Base-by-base conservation (phyloP, 345 rosid species). In the Garcia nutans region DNA sequence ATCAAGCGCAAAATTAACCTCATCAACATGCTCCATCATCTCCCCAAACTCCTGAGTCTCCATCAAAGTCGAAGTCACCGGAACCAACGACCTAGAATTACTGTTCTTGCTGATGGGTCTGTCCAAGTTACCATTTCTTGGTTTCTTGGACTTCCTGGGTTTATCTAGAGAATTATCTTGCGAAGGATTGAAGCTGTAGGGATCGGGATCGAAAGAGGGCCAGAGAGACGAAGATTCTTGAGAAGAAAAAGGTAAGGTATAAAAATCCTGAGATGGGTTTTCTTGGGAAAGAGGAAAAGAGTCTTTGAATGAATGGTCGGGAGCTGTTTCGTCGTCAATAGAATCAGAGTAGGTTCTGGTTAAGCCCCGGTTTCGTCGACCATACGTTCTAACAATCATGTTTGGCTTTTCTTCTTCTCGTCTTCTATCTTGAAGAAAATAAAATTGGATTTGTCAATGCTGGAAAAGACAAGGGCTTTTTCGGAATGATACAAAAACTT, bases 1-100 rank as follows among this genome's bases (percentile, higher is more conserved):
- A 79, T 93, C 99, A 66, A 96, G 89, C 44, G 98, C 96, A 65
- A 93, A 96, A 82, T 96, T 89, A 68, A 93, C 97, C 88, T 96
- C 99, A 58, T 96, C 99, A 20, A 91, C 93, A 74, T 91, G 93
- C 85, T 96, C 99, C 99, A 96, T 93, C 91, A 93, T 89, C 87
- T 93, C 99, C 26, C 99, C 99, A 19, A 86, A 92, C 84, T 96
- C 98, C 89, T 93, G 99, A 8, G 98, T 90, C 87, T 96, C 98
- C 86, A 93, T 92, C 81, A 96, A 81, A 70, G 98, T 92, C 54
- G 98, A 84, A 54, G 91, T 88, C 20, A 82, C 71, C 44, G 86
- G 85, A 73, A 77, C 67, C 71, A 74, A 80, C 58, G 85, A 75
- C 79, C 76, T 52, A 55, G 83, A 68, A 80, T 56, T 10, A 8